Conservation (phyloP, 371 early-diverging fungal species). For the Mucor circinelloides region DNA sequence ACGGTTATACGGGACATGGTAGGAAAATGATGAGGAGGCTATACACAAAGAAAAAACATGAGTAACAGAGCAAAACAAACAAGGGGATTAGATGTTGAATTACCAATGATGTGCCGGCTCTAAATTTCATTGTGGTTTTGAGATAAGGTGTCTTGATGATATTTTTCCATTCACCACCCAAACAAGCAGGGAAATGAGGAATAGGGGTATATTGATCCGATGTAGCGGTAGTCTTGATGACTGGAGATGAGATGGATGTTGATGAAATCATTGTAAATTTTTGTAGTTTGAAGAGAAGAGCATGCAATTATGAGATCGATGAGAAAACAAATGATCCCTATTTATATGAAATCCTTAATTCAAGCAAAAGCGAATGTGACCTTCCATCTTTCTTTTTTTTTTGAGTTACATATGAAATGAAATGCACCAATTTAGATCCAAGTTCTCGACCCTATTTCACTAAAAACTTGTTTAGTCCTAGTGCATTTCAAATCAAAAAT, state of each 20-base stretch:
- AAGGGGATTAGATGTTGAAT: neutral
- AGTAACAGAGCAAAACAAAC: neutral
- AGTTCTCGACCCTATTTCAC: neutral
- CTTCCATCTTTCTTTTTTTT: conserved; percentile 1
- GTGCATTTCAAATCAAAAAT: neutral
- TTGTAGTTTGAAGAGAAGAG: neutral
- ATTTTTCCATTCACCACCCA: conserved; percentile 37
- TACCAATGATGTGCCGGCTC: conserved; percentile 29
- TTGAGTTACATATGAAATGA: neutral
- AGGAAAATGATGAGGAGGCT: conserved; percentile 41
- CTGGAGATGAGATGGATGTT: conserved; percentile 7
- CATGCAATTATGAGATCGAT: neutral
- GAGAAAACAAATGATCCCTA: neutral
- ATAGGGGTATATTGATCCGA: conserved; percentile 26
- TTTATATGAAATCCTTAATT: conserved; percentile 3
- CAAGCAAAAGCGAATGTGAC: neutral
- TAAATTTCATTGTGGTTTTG: conserved; percentile 34
- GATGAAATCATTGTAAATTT: conserved; percentile 21
- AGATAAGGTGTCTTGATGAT: conserved; percentile 28
- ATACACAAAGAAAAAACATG: neutral
- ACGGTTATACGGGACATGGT: conserved; percentile 27
- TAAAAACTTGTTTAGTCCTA: conserved; percentile 1
- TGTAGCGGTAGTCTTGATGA: conserved; percentile 1
- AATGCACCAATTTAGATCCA: neutral
- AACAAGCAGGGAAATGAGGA: conserved; percentile 36